Evolutionary conservation across 1,139 yeast species (phyloP).

Genomic region (Candida tetrigidarum): DNA sequence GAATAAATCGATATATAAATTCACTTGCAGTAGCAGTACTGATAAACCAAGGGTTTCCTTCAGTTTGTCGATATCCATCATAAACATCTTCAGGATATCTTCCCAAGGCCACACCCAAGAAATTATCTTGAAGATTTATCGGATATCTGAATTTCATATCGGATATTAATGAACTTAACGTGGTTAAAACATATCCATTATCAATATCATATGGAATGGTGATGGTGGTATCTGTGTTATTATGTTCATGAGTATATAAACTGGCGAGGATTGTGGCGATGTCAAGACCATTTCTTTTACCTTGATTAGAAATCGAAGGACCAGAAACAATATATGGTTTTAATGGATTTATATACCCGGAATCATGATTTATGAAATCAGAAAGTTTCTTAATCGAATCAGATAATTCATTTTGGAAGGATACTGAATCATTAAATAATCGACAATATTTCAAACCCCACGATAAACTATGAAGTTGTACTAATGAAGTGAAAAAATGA

Average conservation of each 20-base stretch:
- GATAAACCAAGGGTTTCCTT: slow-evolving; percentile 97
- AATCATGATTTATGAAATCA: slow-evolving; percentile 27
- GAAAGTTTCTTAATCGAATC: slow-evolving; percentile 37
- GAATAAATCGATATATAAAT: slow-evolving; percentile 44
- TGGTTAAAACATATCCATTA: slow-evolving; percentile 58
- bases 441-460: slow-evolving; percentile 57
- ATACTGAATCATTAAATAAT: slow-evolving; percentile 32
- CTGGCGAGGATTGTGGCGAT: slow-evolving; percentile 77
- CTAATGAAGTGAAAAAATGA: slow-evolving; percentile 80
- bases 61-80: slow-evolving; percentile 73
- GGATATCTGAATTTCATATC: slow-evolving; percentile 80
- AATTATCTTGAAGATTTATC: slow-evolving; percentile 55
- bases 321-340: slow-evolving; percentile 70
- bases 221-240: slow-evolving; percentile 10
- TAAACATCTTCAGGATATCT: slow-evolving; percentile 94
- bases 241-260: slow-evolving; percentile 53
- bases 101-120: slow-evolving; percentile 77
- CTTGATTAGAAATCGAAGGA: slow-evolving; percentile 47
- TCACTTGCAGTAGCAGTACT: slow-evolving; percentile 84
- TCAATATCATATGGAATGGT: slow-evolving; percentile 58
- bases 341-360: slow-evolving; percentile 9
- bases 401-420: slow-evolving; percentile 28
- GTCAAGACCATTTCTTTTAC: slow-evolving; percentile 73
- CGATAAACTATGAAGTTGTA: slow-evolving; percentile 71
- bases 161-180: slow-evolving; percentile 58